Conservation (phyloP, 352 stramenopile genomes). For the Phytophthora multivora region DNA sequence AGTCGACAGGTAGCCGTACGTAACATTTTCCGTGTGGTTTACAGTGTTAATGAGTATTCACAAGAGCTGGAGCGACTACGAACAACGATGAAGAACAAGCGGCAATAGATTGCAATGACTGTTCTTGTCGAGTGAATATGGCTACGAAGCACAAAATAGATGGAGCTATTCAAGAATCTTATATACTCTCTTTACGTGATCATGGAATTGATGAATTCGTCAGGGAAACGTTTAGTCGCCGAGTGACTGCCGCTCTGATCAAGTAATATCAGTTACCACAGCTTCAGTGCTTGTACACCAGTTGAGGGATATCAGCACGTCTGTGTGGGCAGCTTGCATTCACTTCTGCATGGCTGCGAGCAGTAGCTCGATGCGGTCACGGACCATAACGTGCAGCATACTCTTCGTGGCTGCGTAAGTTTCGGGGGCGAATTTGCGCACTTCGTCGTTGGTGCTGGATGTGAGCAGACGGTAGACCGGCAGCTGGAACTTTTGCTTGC, state of each 20-base stretch:
- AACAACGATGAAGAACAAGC: slow-evolving; percentile 19
- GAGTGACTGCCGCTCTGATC: neutral
- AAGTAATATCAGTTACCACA: slow-evolving; percentile 13
- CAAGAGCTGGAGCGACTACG: slow-evolving; percentile 31
- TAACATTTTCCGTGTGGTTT: neutral
- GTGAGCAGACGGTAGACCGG: slow-evolving; percentile 70
- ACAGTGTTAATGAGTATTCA: slow-evolving; percentile 30
- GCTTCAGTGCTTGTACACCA: slow-evolving; percentile 5
- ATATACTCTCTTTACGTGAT: no score
- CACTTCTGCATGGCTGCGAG: slow-evolving; percentile 37
- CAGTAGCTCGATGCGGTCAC: slow-evolving; percentile 63
- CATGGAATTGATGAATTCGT: no score
- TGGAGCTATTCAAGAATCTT: neutral
- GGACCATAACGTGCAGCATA: slow-evolving; percentile 81
- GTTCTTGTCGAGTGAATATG: no score
- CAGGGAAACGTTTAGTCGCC: no score
- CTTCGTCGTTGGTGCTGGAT: slow-evolving; percentile 37
- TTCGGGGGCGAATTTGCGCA: slow-evolving; percentile 50
- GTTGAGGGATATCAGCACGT: neutral
- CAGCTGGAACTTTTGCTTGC: slow-evolving; percentile 86
- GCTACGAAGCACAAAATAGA: neutral
- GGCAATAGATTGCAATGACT: slow-evolving; percentile 4
- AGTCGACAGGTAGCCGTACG: neutral
- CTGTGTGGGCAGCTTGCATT: neutral
- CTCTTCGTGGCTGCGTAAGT: slow-evolving; percentile 50